Base-by-base conservation (phyloP, 192 early-diverging fungal genomes). In the Coemansia sp. region DNA sequence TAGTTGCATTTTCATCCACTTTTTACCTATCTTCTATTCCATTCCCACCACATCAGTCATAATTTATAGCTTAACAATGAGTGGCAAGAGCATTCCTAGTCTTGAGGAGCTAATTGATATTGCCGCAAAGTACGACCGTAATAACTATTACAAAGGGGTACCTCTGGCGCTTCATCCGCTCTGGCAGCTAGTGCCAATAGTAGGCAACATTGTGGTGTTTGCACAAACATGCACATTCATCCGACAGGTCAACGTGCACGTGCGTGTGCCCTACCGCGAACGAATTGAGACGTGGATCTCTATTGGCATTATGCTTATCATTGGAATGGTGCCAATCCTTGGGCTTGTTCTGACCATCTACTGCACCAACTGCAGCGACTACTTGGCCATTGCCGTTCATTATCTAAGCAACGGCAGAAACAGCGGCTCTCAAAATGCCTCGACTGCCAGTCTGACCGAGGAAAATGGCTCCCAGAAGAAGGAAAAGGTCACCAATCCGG, bases 261-360 rank as follows among this genome's bases (percentile, higher is more conserved):
- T 67, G 40, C 56, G 0, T 22, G 75, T 73, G 43, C 68, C 67
- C 5, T 62, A 59, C n/a, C 68, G 41, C 64, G 74, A 68, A 64
- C 56, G 67, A 25, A 38, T 65, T 11, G 70, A 73, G 17, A 75
- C 71, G 16, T 76, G 74, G 70, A 56, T 72, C 22, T 72, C 72
- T 7, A 51, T 68, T 16, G 39, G 45, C 39, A 71, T 75, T 20
- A 46, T 81, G 32, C 64, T 81, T 5, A n/a, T 75, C 42, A 41
- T 81, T 19, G 78, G 77, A 13, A 75, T 80, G 77, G 65, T 80
- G 7, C 77, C 77, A 5, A n/a, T 79, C 11, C 48, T 74, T 48
- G 77, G 77, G 0, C 38, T 74, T 10, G 46, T 65, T 2, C 63
- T 79, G 11, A 68, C 77, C n/a, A 50, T 79, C 8, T 71, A 67